Conservation (phyloP, 2,329 filamentous ascomycete genomes). For the Paraphoma chrysanthemicola region DNA sequence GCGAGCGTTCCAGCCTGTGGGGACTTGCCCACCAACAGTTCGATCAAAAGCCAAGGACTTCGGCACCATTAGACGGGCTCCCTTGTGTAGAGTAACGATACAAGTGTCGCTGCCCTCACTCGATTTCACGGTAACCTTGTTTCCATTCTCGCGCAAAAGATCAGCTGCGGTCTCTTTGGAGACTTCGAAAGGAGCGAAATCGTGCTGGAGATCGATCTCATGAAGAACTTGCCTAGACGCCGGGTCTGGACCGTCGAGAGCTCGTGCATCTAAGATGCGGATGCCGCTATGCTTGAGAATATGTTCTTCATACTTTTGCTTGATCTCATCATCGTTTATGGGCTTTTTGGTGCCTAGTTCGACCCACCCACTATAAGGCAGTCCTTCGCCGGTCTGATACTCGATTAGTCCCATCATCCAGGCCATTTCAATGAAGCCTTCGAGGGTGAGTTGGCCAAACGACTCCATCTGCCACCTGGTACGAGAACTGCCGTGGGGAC, state of each 20-base stretch:
- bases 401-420: constrained; percentile 99
- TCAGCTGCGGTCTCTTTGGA: constrained; percentile 97
- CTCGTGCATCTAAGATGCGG: constrained; percentile 92
- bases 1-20: constrained; percentile 96
- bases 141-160: constrained; percentile 95
- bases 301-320: constrained; percentile 94
- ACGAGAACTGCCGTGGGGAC: constrained; percentile 97
- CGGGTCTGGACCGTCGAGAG: constrained; percentile 96
- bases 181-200: constrained; percentile 94
- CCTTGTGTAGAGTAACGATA: constrained; percentile 93
- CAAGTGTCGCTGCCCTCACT: constrained; percentile 94
- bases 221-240: constrained; percentile 98
- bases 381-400: constrained; percentile 98
- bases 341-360: constrained; percentile 93
- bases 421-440: constrained; percentile 98
- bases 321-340: constrained; percentile 97
- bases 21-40: constrained; percentile 94
- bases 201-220: constrained; percentile 95
- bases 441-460: constrained; percentile 92
- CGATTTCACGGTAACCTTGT: constrained; percentile 82
- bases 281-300: constrained; percentile 98
- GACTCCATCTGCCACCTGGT: constrained; percentile 99
- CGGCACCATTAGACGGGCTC: constrained; percentile 90
- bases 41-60: constrained; percentile 98
- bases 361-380: constrained; percentile 96